Base-by-base conservation (phyloP, 495 filamentous ascomycete genomes). In the Neurospora sp. region DNA sequence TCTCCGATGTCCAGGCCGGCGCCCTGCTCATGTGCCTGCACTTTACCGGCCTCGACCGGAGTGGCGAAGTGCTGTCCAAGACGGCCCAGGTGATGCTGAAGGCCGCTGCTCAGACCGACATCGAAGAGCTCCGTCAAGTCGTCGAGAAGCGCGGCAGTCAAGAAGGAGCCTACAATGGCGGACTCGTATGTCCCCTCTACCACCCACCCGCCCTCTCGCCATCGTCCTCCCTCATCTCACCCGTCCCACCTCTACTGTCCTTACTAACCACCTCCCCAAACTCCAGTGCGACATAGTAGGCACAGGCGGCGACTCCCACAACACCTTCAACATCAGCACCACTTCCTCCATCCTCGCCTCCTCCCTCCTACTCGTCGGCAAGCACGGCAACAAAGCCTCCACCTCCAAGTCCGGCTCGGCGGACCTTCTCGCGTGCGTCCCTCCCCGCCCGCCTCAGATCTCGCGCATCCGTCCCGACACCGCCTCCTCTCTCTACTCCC, bases 271-370 rank as follows among this genome's bases (percentile, higher is more conserved):
- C n/a, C 71, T 61, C 35, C 53, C 31, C 39, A 20, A 27, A 40
- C 41, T 18, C 73, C 74, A 94, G 91, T 95, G 94, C 82, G 96
- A 99, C 81, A 97, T 99, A 77, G 96, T 98, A 65, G 96, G 96
- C 77, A 99, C 96, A 16, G 96, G 96, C 69, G 96, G 96, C 78
- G 96, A 98, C 83, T 91, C 91, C 40, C 94, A 98, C 85, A 92
- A 94, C 80, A 99, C 96, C 22, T 98, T 97, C 89, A 99, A 99
- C 81, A 93, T 99, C 80, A 93, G 90, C 75, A 98, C 96, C 4
- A 97, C 95, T 8, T 88, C 96, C 4, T 97, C 94, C 6, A 97
- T 99, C 77, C 86, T 99, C 61, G 94, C 92, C 72, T 95, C 94
- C 6, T 89, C 92, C 18, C 82, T 93, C 14, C 87, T 98, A 20